Conservation (phyloP, 371 early-diverging fungal genomes). For the Mortierella sp. region DNA sequence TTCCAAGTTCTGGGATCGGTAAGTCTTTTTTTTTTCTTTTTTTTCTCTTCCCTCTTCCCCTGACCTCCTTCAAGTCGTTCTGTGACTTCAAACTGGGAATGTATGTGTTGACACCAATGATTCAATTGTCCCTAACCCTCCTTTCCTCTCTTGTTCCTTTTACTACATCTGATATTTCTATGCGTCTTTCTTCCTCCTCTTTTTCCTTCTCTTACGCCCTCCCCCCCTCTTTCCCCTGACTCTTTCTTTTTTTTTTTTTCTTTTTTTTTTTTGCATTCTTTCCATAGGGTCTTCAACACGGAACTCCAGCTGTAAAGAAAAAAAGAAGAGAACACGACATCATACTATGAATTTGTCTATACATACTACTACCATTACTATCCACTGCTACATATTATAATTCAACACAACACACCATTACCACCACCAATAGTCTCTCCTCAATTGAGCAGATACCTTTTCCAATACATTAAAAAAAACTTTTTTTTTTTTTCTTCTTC, state of each 20-base stretch:
- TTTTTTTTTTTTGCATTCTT: too few species aligned
- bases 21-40: not conserved
- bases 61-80: not conserved
- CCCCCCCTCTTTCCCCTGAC: not conserved
- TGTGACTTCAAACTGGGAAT: not conserved
- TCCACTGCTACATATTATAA: too few species aligned
- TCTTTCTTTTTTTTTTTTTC: too few species aligned
- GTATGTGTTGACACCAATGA: not conserved
- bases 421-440: too few species aligned
- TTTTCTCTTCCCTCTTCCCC: not conserved
- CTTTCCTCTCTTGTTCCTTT: not conserved
- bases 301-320: conserved; percentile 7
- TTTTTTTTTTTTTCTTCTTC: too few species aligned
- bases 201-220: not conserved
- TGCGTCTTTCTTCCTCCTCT: too few species aligned
- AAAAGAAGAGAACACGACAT: not conserved
- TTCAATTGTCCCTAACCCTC: not conserved
- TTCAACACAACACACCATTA: too few species aligned
- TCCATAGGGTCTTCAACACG: conserved; percentile 5
- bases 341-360: not conserved
- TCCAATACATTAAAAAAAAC: too few species aligned
- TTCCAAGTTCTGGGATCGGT: conserved; percentile 84
- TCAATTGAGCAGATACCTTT: too few species aligned
- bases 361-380: too few species aligned
- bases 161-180: too few species aligned